A percentile compares a stretch with the other conserved stretches of the same genome.
Evolutionary conservation across 495 filamentous ascomycete species (phyloP).

Genomic region (Penicillium egyptiacum): DNA sequence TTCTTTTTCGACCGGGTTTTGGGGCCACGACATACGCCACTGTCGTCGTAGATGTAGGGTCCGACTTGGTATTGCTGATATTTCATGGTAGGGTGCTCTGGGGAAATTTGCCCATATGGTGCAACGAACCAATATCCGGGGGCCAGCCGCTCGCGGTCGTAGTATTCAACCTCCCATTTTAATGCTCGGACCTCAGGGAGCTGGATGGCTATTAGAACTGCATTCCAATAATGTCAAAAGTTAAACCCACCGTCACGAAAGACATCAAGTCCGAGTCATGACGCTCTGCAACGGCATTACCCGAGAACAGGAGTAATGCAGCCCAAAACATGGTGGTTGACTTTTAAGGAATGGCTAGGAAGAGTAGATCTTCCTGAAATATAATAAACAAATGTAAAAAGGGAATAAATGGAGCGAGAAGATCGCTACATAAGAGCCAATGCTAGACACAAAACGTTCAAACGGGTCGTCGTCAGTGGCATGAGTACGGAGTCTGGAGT

Average conservation of each 20-base stretch:
- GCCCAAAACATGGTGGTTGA: constrained; percentile 31
- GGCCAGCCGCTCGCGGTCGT: constrained; percentile 26
- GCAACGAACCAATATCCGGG: constrained; percentile 48
- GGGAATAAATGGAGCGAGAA: background rate
- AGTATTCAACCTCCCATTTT: constrained; percentile 31
- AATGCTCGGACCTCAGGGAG: constrained; percentile 35
- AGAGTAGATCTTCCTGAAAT: constrained; percentile 24
- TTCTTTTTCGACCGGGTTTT: background rate
- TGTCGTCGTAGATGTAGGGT: constrained; percentile 45
- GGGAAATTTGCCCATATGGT: constrained; percentile 37
- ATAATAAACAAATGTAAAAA: constrained; percentile 1
- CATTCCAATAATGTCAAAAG: background rate
- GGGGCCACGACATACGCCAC: constrained; percentile 30
- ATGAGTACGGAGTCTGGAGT: too few species aligned
- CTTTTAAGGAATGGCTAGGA: constrained; percentile 36
- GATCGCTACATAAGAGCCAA: constrained; percentile 9
- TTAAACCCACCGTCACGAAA: constrained; percentile 37
- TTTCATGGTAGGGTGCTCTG: constrained; percentile 26
- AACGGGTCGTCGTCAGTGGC: constrained; percentile 8
- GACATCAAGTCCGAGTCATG: constrained; percentile 42
- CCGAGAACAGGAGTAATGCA: constrained; percentile 31
- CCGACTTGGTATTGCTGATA: constrained; percentile 45
- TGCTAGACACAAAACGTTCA: background rate
- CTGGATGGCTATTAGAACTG: constrained; percentile 13
- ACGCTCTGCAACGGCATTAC: constrained; percentile 28